Evolutionary conservation across 2,329 filamentous ascomycete genomes (phyloP), one percentile per base, ranked within the genome.

Genomic region (Ceratocystis harringtonii): DNA sequence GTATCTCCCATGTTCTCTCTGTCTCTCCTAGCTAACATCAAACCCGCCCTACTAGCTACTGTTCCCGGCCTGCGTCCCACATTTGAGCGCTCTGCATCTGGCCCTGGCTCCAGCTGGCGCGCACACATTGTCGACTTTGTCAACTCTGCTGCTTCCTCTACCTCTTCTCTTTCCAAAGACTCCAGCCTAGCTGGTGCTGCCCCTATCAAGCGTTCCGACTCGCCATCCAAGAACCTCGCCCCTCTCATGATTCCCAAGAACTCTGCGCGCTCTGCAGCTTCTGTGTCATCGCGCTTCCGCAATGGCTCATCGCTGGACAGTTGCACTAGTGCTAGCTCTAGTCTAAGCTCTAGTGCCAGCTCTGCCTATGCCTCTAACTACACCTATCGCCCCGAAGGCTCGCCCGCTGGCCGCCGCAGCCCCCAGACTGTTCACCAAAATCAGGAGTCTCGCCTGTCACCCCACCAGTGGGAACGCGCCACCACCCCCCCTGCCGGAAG

Each of bases 31-130:
- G 12, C 55, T 65, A 62, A 64, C 48, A 69, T 19, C n/a, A 19
- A 19, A 10, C 48, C 48, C 45, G 7, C 5, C 71, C 62, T 48
- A 57, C 2, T 69, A 87, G 84, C 85, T 68, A 87, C 85, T 32
- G 86, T 88, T 69, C 85, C 85, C 43, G 84, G 84, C 50, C 80
- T 84, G 5, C 84, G 83, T 65, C 78, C 84, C 43, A 73, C 86
- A 30, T 83, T 87, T 69, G 84, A 87, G 74, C 79, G 84, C 66
- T 86, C 84, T 45, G 80, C 79, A 66, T 86, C 83, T 72, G 61
- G 28, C 22, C 55, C 55, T 22, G 10, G 41, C 32, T 19, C 25
- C 28, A 63, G 28, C 28, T 44, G 55, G 19, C 65, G 65, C 57
- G 22, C 36, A 12, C 65, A 65, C 65, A 67, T 67, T 48, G 22